Evolutionary conservation across 257 asterid genomes (phyloP).

Genomic region (Ocimum tenuiflorum): DNA sequence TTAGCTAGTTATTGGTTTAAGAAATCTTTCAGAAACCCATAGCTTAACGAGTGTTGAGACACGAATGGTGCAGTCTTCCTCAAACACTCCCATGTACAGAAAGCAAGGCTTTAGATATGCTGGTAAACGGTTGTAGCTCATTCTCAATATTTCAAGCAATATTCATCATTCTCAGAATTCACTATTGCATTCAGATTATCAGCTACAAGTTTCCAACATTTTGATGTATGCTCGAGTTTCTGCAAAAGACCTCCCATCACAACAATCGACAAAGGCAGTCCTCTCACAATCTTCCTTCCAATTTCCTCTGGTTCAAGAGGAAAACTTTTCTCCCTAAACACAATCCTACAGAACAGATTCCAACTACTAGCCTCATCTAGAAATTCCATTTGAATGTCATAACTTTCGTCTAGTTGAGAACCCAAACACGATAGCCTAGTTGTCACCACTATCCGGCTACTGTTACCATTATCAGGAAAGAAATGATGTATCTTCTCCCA

Average conservation of each 20-base stretch:
- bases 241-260: slow-evolving; percentile 1
- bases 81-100: slow-evolving; percentile 2
- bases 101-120: neutral
- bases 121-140: neutral
- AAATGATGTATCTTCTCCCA: neutral
- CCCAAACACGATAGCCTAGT: neutral
- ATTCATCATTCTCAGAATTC: neutral
- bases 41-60: neutral
- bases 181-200: neutral
- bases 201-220: neutral
- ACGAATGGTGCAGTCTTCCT: neutral
- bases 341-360: neutral
- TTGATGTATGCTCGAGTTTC: neutral
- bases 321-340: neutral
- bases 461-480: neutral
- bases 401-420: neutral
- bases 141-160: neutral
- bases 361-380: neutral
- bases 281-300: neutral
- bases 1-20: neutral
- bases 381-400: neutral
- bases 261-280: neutral
- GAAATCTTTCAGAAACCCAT: neutral
- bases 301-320: neutral
- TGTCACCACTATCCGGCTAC: neutral